Evolutionary conservation across 2,329 filamentous ascomycete genomes (phyloP).

Genomic region (Apiospora rasikravindrae): DNA sequence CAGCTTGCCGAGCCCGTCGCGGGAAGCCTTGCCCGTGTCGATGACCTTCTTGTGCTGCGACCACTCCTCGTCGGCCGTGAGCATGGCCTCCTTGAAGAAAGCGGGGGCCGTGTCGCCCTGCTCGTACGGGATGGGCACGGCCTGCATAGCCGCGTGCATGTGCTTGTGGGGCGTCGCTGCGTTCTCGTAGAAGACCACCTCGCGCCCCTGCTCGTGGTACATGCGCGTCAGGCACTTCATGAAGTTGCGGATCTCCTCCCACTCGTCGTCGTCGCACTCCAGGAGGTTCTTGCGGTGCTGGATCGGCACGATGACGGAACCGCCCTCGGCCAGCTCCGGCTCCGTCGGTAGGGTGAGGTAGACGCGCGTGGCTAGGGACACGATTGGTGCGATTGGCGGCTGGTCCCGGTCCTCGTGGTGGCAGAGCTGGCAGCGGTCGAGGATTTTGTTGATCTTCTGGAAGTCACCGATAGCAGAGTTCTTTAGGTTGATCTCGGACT

Average conservation of each 20-base stretch:
- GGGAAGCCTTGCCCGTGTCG: constrained; percentile 72
- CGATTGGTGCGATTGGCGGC: constrained; percentile 81
- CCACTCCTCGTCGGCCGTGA: constrained; percentile 90
- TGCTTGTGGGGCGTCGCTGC: constrained; percentile 80
- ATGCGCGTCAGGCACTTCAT: constrained; percentile 95
- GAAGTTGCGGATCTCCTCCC: constrained; percentile 98
- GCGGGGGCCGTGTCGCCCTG: constrained; percentile 91
- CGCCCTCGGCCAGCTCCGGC: constrained; percentile 82
- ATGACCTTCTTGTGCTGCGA: constrained; percentile 94
- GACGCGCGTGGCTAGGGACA: constrained; percentile 84
- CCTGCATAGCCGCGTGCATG: constrained; percentile 84
- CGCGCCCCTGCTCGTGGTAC: constrained; percentile 91
- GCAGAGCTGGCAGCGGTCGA: constrained; percentile 89
- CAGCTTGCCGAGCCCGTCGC: constrained; percentile 73
- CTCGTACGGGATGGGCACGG: constrained; percentile 85
- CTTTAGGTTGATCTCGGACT: constrained; percentile 85
- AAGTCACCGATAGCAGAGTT: constrained; percentile 88
- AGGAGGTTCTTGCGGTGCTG: constrained; percentile 87
- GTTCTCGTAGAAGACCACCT: constrained; percentile 98
- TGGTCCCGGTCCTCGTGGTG: constrained; percentile 81
- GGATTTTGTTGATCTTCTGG: constrained; percentile 83
- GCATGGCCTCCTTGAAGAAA: constrained; percentile 94
- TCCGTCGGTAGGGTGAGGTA: constrained; percentile 89
- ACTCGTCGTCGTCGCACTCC: constrained; percentile 99
- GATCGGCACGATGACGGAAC: constrained; percentile 87